Evolutionary conservation across 257 asterid genomes (phyloP).

Genomic region (Henckelia pumila): DNA sequence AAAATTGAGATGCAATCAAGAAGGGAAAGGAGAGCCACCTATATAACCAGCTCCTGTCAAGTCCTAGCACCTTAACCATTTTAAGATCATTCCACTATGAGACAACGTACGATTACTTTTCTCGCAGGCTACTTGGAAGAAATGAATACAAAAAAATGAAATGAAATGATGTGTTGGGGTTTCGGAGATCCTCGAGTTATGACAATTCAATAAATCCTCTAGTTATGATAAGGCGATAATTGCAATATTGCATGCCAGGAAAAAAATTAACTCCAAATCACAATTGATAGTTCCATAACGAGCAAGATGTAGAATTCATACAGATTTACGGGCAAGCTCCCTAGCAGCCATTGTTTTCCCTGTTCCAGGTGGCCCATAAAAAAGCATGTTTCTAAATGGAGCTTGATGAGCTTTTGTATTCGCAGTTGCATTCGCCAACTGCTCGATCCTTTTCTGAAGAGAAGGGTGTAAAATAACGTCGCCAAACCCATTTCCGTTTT

Average conservation of each 20-base stretch:
- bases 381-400: conserved; percentile 92
- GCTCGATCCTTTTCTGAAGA: conserved; percentile 75
- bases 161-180: background rate
- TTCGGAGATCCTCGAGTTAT: background rate
- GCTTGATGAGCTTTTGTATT: conserved; percentile 89
- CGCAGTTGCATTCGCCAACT: conserved; percentile 80
- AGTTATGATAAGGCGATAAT: too few relatives aligned
- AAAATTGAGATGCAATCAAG: background rate
- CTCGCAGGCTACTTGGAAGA: background rate
- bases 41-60: background rate
- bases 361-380: conserved; percentile 97
- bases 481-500: conserved; percentile 62
- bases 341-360: conserved; percentile 99
- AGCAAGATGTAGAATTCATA: conserved; percentile 36
- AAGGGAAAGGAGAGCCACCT: background rate
- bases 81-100: too few relatives aligned
- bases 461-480: conserved; percentile 84
- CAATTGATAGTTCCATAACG: conserved; percentile 5
- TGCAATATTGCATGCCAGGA: background rate
- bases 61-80: too few relatives aligned
- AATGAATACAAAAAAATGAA: background rate
- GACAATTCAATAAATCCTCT: too few relatives aligned
- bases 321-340: conserved; percentile 94
- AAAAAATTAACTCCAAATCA: conserved; percentile 8
- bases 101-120: too few relatives aligned